Base-by-base conservation (phyloP, 768 basidiomycete species). In the Sistotremastrum niveocremeum region DNA sequence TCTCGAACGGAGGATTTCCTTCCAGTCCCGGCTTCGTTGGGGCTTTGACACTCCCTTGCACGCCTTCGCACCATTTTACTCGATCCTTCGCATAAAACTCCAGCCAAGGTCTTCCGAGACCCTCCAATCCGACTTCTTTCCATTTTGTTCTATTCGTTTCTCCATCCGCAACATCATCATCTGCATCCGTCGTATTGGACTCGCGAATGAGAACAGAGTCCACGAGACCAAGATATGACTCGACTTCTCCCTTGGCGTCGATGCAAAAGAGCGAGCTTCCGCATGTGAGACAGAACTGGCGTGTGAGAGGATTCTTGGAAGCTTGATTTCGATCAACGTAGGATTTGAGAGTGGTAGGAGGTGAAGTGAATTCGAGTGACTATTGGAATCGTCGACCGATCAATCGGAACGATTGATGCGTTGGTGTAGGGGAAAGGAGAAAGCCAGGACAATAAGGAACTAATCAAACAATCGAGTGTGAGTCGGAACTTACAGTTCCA, bases 21-120 rank as follows among this genome's bases (percentile, higher is more conserved):
- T 44, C 40, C 29, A 39, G 11, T 30, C 50, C 50, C 12, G 50
- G 50, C 42, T 49, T 51, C 5, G 50, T 51, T 37, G n/a, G 31
- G 29, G 42, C 48, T 6, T 34, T 10, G 31, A 48, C 31, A 7
- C 42, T 32, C 3, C 41, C 41, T 7, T 10, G 20, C 28, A 51
- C 42, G 7, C 39, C 37, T 7, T 37, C 39, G 38, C 48, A 35
- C 50, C 50, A 51, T n/a, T 39, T 7, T 3, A 48, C 41, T 29
- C 50, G 40, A 41, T 49, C 48, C 33, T 49, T 51, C 7, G 12
- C 30, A 29, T 51, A 51, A 36, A 44, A 51, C 37, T 51, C 50
- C 11, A 49, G 12, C 39, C 49, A 30, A 11, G 50, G 48, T 39
- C 8, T 39, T 35, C 28, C 29, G 10, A 33, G 36, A 4, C 34